Base-by-base conservation (phyloP, 768 basidiomycete species). In the Tubosaeta sp. region DNA sequence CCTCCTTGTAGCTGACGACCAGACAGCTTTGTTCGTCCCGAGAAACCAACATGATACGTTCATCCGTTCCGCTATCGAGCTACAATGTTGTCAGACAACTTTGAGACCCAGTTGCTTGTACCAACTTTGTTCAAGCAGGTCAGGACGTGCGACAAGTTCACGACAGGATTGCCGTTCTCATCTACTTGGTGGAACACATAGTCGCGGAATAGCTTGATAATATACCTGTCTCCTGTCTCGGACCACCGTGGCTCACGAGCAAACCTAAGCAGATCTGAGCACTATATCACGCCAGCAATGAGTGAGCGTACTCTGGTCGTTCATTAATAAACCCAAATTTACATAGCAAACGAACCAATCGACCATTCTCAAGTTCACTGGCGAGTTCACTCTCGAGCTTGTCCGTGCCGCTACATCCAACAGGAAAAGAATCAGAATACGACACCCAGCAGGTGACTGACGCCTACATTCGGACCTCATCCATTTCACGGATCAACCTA, bases 251-350 rank as follows among this genome's bases (percentile, higher is more conserved):
- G 84, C 61, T 97, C 95, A 36, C 88, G 86, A n/a, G 94, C 87
- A 60, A 96, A 96, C 60, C 93, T 94, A 19, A 39, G n/a, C n/a
- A 3, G 30, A 49, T 6, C 4, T 60, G 25, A 56, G 45, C 31
- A 48, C 48, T 30, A 27, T 6, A 9, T 29, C 27, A 4, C 24
- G 34, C 18, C 36, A 9, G 36, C n/a, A 3, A 34, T 9, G 35
- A 21, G 49, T 31, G 16, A 6, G 79, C 90, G 49, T 64, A 97
- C 93, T 98, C 96, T 3, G 96, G 95, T n/a, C 96, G 79, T 65
- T 99, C 96, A 66, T 98, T 98, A 73, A 99, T 97, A 69, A 99
- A 98, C 0, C 93, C 93, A 59, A 99, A 86, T 71, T 98, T 99
- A 68, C 85, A 85, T 53, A 98, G 72, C 44, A 98, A 69, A 43